Evolutionary conservation across 148 eudicot species (phyloP).

Genomic region (Cornus suecica): DNA sequence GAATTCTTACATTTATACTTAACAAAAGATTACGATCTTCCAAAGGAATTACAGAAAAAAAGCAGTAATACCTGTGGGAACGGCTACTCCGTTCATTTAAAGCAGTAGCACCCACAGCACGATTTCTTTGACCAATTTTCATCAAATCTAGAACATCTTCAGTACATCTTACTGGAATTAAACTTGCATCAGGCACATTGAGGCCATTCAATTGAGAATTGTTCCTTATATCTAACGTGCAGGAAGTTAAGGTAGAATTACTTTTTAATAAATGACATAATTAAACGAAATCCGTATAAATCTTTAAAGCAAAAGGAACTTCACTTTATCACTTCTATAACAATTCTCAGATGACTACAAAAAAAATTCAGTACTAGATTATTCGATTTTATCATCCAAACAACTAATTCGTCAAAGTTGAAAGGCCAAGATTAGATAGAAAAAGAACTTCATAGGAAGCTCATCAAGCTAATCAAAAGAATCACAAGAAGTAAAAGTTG

Average conservation of each 20-base stretch:
- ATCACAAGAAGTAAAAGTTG: background rate
- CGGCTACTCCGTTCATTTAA: constrained; percentile 94
- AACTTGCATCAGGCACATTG: constrained; percentile 92
- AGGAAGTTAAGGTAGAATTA: constrained; percentile 33
- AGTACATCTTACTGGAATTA: constrained; percentile 76
- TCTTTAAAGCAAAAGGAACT: too few species aligned
- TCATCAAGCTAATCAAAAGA: background rate
- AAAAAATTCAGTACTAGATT: too few species aligned
- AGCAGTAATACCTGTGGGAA: constrained; percentile 68
- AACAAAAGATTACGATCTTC: background rate
- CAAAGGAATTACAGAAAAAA: background rate
- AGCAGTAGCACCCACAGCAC: constrained; percentile 98
- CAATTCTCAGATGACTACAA: too few species aligned
- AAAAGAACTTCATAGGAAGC: background rate
- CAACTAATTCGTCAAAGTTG: background rate
- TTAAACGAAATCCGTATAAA: too few species aligned
- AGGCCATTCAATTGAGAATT: constrained; percentile 90
- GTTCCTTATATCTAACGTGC: constrained; percentile 83
- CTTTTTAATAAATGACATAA: too few species aligned
- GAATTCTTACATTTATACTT: background rate
- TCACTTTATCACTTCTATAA: too few species aligned
- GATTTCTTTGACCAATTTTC: constrained; percentile 79
- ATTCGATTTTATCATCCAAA: too few species aligned
- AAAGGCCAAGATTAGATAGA: background rate
- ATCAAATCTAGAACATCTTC: constrained; percentile 86